These are phyloP conservation scores for Nasturtium officinale DNA, from an alignment of 345 rosid genomes.

Conservation along the genomic window DNA sequence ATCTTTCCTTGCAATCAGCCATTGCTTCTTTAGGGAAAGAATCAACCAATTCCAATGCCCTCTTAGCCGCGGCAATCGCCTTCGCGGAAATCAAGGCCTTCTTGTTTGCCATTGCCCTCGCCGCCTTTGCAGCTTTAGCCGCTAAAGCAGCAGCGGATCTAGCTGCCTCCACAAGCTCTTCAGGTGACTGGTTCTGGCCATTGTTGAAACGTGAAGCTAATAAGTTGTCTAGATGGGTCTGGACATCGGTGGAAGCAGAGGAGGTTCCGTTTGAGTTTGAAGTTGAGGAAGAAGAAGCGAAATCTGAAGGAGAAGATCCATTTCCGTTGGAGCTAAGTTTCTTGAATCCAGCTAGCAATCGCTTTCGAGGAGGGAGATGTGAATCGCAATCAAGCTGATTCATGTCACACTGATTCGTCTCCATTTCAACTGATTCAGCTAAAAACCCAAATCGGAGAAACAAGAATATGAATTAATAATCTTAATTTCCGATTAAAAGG, in stretches of 20 bases:
- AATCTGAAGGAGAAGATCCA: slow-evolving; percentile 42
- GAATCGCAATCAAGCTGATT: slow-evolving; percentile 81
- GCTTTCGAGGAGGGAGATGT: slow-evolving; percentile 93
- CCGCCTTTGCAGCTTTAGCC: slow-evolving; percentile 64
- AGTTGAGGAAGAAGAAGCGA: slow-evolving; percentile 48
- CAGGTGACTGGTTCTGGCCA: slow-evolving; percentile 56
- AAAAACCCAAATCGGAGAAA: slow-evolving; percentile 36
- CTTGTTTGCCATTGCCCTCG: slow-evolving; percentile 75
- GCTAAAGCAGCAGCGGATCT: slow-evolving; percentile 69
- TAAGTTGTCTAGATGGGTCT: slow-evolving; percentile 54
- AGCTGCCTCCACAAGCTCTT: slow-evolving; percentile 68
- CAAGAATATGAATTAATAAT: slow-evolving; percentile 14
- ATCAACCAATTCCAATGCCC: slow-evolving; percentile 73
- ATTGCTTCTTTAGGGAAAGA: slow-evolving; percentile 49
- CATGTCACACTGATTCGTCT: slow-evolving; percentile 61
- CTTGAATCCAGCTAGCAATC: slow-evolving; percentile 89
- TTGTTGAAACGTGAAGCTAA: slow-evolving; percentile 47
- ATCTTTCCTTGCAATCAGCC: slow-evolving; percentile 25
- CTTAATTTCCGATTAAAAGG: neutral
- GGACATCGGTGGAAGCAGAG: slow-evolving; percentile 51
- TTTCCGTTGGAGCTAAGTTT: slow-evolving; percentile 61
- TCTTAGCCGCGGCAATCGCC: slow-evolving; percentile 80
- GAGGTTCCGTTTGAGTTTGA: slow-evolving; percentile 42
- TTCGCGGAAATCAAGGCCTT: slow-evolving; percentile 78
- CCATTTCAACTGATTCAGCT: slow-evolving; percentile 49